Evolutionary conservation across 495 filamentous ascomycete species (phyloP).

Genomic region (Clavariopsis aquatica): DNA sequence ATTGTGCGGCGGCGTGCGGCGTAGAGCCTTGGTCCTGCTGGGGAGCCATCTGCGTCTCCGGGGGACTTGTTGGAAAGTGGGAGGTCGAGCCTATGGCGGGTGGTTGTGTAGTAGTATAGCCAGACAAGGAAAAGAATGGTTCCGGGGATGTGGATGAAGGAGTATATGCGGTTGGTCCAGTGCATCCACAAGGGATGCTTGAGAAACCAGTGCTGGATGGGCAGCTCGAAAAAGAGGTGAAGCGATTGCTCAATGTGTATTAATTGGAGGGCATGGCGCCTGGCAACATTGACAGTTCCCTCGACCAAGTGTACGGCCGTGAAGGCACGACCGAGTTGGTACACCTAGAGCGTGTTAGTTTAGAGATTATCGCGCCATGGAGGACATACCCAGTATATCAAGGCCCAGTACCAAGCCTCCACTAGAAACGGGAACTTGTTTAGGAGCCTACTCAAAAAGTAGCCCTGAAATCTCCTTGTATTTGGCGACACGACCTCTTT

Average conservation of each 20-base stretch:
- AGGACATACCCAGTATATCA: constrained; percentile 61
- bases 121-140: constrained; percentile 70
- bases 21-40: constrained; percentile 56
- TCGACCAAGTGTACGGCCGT: constrained; percentile 61
- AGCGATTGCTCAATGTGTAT: constrained; percentile 57
- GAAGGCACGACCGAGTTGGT: constrained; percentile 64
- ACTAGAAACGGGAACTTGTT: constrained; percentile 72
- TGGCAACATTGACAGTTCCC: constrained; percentile 58
- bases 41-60: constrained; percentile 45
- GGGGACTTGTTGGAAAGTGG: constrained; percentile 45
- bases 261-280: constrained; percentile 59
- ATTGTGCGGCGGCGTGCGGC: constrained; percentile 66
- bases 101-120: constrained; percentile 67
- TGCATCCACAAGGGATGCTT: constrained; percentile 40
- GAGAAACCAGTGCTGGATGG: constrained; percentile 44
- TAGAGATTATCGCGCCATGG: constrained; percentile 4
- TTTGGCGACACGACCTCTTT: constrained; percentile 56
- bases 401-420: constrained; percentile 80
- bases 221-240: constrained; percentile 52
- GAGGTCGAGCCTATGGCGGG: constrained; percentile 47
- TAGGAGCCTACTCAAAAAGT: constrained; percentile 60
- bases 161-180: constrained; percentile 67
- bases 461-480: constrained; percentile 55
- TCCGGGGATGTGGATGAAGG: constrained; percentile 80
- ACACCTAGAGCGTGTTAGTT: constrained; percentile 49